These are phyloP conservation scores for Colletotrichum sp. DNA, from an alignment of 2,329 filamentous ascomycete species.

Conservation along the genomic window DNA sequence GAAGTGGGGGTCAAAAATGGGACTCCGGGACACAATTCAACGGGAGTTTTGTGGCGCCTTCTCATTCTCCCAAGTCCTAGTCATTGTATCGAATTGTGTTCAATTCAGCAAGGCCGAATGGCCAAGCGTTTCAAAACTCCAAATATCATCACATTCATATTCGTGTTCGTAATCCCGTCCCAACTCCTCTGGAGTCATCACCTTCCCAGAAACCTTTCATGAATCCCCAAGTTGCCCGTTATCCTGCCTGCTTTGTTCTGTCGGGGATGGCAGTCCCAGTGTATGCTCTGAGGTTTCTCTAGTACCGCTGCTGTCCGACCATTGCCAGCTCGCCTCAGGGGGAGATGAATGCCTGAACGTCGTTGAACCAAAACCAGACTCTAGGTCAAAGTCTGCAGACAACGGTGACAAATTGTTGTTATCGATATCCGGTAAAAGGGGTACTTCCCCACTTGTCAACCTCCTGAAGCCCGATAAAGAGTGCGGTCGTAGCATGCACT, in stretches of 20 bases:
- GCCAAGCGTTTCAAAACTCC: not conserved
- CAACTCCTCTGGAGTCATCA: accelerated
- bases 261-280: not conserved
- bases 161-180: not conserved
- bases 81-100: not conserved
- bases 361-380: not conserved
- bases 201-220: not conserved
- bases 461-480: not conserved
- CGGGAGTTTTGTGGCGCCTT: not conserved
- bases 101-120: not conserved
- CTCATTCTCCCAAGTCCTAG: not conserved
- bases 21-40: not conserved
- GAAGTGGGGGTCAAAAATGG: not conserved
- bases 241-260: not conserved
- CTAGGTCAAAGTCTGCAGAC: not conserved
- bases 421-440: not conserved
- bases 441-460: not conserved
- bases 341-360: not conserved
- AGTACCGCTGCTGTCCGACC: not conserved
- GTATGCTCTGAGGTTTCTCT: not conserved
- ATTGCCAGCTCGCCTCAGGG: not conserved
- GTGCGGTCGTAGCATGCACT: not conserved
- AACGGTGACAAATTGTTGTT: not conserved
- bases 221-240: not conserved
- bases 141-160: not conserved